Conservation (phyloP, 2,329 filamentous ascomycete genomes). For the Paraphaeosphaeria minitans region DNA sequence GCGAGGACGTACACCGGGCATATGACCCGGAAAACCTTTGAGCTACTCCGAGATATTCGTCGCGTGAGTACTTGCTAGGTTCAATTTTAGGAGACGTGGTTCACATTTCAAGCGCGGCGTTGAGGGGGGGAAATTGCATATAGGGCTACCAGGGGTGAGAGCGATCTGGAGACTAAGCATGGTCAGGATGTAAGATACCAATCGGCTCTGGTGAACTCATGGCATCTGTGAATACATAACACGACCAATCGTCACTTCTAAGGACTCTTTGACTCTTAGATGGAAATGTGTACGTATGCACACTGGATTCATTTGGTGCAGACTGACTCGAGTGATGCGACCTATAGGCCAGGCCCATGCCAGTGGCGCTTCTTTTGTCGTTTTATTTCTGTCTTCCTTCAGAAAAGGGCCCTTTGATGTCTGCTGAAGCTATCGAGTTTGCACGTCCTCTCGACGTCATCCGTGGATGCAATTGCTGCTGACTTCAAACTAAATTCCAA, state of each 20-base stretch:
- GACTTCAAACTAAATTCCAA: too few relatives aligned
- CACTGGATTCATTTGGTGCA: too few relatives aligned
- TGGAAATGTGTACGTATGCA: background rate
- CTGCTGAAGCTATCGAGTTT: too few relatives aligned
- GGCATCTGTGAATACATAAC: background rate
- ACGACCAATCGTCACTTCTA: background rate
- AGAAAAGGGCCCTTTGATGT: too few relatives aligned
- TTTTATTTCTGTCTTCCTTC: too few relatives aligned
- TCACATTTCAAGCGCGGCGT: constrained; percentile 7
- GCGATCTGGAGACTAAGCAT: background rate
- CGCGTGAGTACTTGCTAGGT: background rate
- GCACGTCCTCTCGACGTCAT: too few relatives aligned
- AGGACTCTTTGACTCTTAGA: background rate
- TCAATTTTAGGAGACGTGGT: background rate
- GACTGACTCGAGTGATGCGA: too few relatives aligned
- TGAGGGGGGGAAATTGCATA: constrained; percentile 5
- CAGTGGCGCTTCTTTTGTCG: too few relatives aligned
- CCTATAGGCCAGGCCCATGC: too few relatives aligned
- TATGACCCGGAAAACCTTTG: constrained; percentile 44
- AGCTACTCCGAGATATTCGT: constrained; percentile 17
- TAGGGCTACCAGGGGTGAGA: background rate
- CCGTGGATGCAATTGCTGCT: too few relatives aligned
- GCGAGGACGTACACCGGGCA: constrained; percentile 48
- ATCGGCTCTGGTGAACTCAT: background rate
- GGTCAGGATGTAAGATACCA: background rate